Evolutionary conservation across 2,329 filamentous ascomycete species (phyloP), one percentile per base, ranked within the genome.

Genomic region (Cladophialophora bantiana): DNA sequence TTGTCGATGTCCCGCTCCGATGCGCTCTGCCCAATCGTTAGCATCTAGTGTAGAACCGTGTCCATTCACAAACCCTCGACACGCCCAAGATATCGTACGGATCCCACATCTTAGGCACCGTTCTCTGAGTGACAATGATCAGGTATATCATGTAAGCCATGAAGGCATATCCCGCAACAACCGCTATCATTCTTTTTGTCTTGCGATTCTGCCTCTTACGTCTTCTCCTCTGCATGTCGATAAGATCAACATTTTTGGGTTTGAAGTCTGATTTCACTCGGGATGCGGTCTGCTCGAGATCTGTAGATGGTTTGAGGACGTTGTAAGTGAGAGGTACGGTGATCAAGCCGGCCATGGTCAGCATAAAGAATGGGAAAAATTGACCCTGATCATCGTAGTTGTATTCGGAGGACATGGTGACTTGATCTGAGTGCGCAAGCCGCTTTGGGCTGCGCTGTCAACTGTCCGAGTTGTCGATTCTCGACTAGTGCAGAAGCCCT

Each of bases 291-390:
- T 89, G 90, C 77, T 93, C 90, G 71, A 92, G 88, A 75, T 93
- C 84, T 84, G 71, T 59, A 57, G 72, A 70, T 53, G 92, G 89
- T 77, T 90, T 90, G 75, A 97, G 85, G 73, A 97, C 88, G 72
- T 89, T 91, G 81, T 96, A 97, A 75, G 94, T 96, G 75, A 96
- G 86, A 69, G 94, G 94, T 66, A 97, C 82, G 38, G 95, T 97
- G 80, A 97, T 86, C 73, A 99, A 88, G 76, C 90, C 89, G 70
- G 90, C 89, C 75, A 98, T 86, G 52, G 94, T 97, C 77, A 97
- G 89, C 81, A 98, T 90, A 84, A 99, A 99, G 87, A 96, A 97
- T 73, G 96, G 95, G 85, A 97, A 99, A 84, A 97, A 97, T 87
- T 97, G 92, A 75, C 93, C 94, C 88, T 95, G 89, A 78, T 97